Evolutionary conservation across 495 filamentous ascomycete species (phyloP).

Genomic region (Aspergillus nanangensis): DNA sequence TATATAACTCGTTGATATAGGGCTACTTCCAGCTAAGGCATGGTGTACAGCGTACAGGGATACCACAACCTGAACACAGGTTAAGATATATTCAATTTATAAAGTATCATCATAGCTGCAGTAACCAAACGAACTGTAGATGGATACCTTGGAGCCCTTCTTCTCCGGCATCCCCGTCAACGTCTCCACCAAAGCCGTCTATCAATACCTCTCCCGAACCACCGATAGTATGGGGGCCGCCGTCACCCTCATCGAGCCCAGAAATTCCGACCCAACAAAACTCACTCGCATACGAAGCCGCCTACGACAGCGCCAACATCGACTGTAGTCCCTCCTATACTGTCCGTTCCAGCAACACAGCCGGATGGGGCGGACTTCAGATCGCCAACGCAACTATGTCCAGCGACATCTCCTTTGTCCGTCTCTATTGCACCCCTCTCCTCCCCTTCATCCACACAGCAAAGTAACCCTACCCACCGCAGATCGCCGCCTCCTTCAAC

Average conservation of each 20-base stretch:
- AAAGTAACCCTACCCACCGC: neutral
- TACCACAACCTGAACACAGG: no score
- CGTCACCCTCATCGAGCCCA: constrained; percentile 15
- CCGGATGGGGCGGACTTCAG: neutral
- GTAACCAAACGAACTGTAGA: no score
- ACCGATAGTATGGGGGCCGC: constrained; percentile 14
- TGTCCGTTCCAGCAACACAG: neutral
- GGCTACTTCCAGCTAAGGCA: no score
- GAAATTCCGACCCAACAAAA: constrained; percentile 12
- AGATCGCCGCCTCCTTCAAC: constrained; percentile 17
- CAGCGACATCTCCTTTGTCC: constrained; percentile 9
- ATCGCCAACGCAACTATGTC: constrained; percentile 2
- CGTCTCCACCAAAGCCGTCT: neutral
- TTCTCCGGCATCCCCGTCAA: constrained; percentile 12
- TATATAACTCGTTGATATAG: no score
- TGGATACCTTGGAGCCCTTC: constrained; percentile 8
- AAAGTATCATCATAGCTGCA: no score
- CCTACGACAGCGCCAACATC: constrained; percentile 14
- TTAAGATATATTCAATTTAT: no score
- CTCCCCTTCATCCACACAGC: neutral
- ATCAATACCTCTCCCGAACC: constrained; percentile 17
- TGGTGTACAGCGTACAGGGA: no score
- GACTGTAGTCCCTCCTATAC: constrained; percentile 18
- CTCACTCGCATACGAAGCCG: constrained; percentile 11
- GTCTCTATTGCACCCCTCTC: neutral